These are phyloP conservation scores for Kregervanrija delftensis DNA, from an alignment of 805 yeast genomes.

Conservation along the genomic window DNA sequence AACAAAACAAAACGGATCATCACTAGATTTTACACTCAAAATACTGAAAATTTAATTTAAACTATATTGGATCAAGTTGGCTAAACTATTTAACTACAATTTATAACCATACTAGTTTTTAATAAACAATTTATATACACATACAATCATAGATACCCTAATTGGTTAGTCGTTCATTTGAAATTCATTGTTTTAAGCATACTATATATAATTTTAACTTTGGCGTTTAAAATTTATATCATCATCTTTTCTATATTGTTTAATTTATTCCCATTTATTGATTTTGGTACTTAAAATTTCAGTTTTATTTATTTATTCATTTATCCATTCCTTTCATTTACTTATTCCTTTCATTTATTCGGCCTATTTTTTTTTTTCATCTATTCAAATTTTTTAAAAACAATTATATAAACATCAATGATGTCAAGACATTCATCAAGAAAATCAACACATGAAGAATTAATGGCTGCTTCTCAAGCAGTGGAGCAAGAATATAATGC, in stretches of 20 bases:
- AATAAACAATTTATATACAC: too few relatives aligned
- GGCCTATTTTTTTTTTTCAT: neutral
- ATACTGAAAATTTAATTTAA: too few relatives aligned
- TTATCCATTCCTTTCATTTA: neutral
- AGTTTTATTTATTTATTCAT: neutral
- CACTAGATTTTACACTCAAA: neutral
- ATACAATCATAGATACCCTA: too few relatives aligned
- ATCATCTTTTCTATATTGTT: neutral
- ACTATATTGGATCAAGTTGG: too few relatives aligned
- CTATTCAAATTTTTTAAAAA: neutral
- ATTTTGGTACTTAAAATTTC: neutral
- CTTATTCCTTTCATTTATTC: neutral
- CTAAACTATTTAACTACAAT: neutral
- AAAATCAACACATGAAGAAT: constrained; percentile 32
- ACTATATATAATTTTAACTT: too few relatives aligned
- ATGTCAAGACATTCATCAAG: constrained; percentile 10
- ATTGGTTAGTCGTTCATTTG: too few relatives aligned
- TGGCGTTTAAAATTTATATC: neutral
- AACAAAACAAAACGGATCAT: neutral
- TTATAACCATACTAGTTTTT: neutral
- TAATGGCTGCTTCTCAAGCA: constrained; percentile 61
- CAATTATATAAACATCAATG: neutral
- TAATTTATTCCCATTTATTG: neutral
- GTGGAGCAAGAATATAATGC: constrained; percentile 68
- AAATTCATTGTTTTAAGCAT: too few relatives aligned